phyloP scores from a whole-genome alignment of 1,139 yeast genomes.

The Magnusiomyces magnusii region DNA sequence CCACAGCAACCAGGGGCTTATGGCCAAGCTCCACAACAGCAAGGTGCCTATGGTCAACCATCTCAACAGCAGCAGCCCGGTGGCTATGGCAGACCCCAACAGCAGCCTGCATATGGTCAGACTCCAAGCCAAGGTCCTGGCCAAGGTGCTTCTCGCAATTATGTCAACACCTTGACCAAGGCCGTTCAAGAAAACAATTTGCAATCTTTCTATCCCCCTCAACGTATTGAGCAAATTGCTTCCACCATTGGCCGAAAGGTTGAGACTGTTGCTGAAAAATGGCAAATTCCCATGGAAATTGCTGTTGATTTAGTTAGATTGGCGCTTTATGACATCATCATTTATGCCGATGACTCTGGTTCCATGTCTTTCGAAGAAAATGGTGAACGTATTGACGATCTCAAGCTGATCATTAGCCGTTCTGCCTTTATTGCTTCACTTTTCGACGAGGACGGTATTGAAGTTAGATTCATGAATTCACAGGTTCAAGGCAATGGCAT shows the following conservation, averaged over 20 bases:
- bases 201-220: conserved; percentile 30
- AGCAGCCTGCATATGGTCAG: conserved; percentile 15
- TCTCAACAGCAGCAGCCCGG: conserved; percentile 7
- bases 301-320: conserved; percentile 30
- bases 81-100: conserved; percentile 15
- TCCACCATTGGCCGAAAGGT: conserved; percentile 24
- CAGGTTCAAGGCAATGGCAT: conserved; percentile 26
- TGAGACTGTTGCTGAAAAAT: conserved; percentile 23
- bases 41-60: conserved; percentile 17
- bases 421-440: conserved; percentile 31
- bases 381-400: conserved; percentile 33
- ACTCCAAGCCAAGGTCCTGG: conserved; percentile 5
- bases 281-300: conserved; percentile 31
- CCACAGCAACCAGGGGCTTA: conserved; percentile 14
- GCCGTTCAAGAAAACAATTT: conserved; percentile 30
- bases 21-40: background rate
- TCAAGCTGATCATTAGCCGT: conserved; percentile 29
- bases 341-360: conserved; percentile 33
- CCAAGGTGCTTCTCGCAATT: conserved; percentile 13
- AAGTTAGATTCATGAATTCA: conserved; percentile 31
- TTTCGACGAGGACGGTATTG: conserved; percentile 32
- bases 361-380: conserved; percentile 34
- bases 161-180: conserved; percentile 22
- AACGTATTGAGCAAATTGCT: conserved; percentile 29
- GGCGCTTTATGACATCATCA: conserved; percentile 31